Percentiles rank a stretch among this genome's conserved stretches.
Conservation (phyloP, 192 early-diverging fungal species). For the Coemansia sp. region DNA sequence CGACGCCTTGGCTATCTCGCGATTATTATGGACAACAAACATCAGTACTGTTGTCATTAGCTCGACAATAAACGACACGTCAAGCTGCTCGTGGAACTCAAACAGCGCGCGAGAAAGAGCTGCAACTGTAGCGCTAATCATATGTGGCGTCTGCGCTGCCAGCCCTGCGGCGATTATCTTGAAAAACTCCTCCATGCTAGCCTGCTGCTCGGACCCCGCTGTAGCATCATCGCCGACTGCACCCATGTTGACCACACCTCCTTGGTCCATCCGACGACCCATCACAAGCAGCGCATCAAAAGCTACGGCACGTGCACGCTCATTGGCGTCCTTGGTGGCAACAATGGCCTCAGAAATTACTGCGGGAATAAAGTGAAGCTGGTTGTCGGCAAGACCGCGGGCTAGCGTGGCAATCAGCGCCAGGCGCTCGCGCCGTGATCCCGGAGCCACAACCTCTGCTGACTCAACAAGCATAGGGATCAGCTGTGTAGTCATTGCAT, state of each 20-base stretch:
- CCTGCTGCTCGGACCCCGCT: slow-evolving; percentile 37
- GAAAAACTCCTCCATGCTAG: slow-evolving; percentile 78
- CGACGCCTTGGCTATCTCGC: slow-evolving; percentile 88
- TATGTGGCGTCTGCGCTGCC: slow-evolving; percentile 83
- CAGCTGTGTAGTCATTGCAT: slow-evolving; percentile 59
- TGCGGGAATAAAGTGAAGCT: slow-evolving; percentile 84
- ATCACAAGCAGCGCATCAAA: slow-evolving; percentile 85
- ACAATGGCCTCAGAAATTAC: slow-evolving; percentile 90
- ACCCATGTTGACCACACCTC: slow-evolving; percentile 55
- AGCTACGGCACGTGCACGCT: slow-evolving; percentile 77
- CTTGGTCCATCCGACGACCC: slow-evolving; percentile 85
- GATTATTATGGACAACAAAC: slow-evolving; percentile 76
- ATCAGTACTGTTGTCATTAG: slow-evolving; percentile 77
- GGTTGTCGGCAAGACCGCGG: slow-evolving; percentile 60
- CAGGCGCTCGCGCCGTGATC: slow-evolving; percentile 83
- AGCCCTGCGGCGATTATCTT: slow-evolving; percentile 94
- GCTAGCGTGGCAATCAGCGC: slow-evolving; percentile 65
- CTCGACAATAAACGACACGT: slow-evolving; percentile 63
- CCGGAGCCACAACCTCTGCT: slow-evolving; percentile 60
- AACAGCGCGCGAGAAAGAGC: slow-evolving; percentile 83
- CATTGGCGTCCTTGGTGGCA: slow-evolving; percentile 89
- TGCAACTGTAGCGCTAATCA: slow-evolving; percentile 89
- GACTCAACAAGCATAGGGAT: slow-evolving; percentile 77
- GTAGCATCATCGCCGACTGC: slow-evolving; percentile 27
- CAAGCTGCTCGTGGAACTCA: slow-evolving; percentile 81